Evolutionary conservation across 306 rosid genomes (phyloP), one percentile per base, ranked within the genome.

Genomic region (Inga leiocalycina): DNA sequence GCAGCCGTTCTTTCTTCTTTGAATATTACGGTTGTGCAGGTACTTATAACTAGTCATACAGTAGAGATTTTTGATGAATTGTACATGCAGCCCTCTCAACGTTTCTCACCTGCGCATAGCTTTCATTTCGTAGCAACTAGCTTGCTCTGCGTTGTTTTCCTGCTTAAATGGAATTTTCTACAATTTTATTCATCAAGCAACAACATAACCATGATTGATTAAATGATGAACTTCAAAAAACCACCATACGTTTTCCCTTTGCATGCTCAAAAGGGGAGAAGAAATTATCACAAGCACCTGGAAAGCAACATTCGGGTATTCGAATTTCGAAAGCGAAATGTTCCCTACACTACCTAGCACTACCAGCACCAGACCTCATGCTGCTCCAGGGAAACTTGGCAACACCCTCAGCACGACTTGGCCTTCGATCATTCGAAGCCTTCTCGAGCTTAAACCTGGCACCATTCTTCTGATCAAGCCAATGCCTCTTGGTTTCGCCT

Each of bases 401-500:
- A 35, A 62, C 82, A 2, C 84, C 77, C 30, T 24, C 56, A 16
- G 35, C 52, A 24, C 80, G 80, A 71, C 71, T 80, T 8, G 84
- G 81, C 44, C 83, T 69, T 72, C 85, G 44, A 71, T 83, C 81
- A 20, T 70, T 32, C 13, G 78, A 80, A 15, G 75, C 77, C 74
- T 71, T 88, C 54, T 71, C 78, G 19, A 66, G 11, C 79, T 54
- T 77, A 37, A 15, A 20, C 75, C 67, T 84, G 5, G 56, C 72
- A 4, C 51, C 30, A 57, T 79, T 86, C 51, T 19, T 57, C 24
- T 89, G 89, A 19, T 91, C 86, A 17, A 94, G 94, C 99, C 99
- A 96, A 78, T 96, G 98, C 79, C 64, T 80, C 88, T 77, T 89
- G 10, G 62, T 59, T 10, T 89, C 89, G 9, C 92, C 92, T 32